Percentiles rank a stretch among this genome's conserved stretches.
These are phyloP conservation scores for Neofusicoccum sp. DNA, from an alignment of 2,329 filamentous ascomycete species.

Conservation along the genomic window DNA sequence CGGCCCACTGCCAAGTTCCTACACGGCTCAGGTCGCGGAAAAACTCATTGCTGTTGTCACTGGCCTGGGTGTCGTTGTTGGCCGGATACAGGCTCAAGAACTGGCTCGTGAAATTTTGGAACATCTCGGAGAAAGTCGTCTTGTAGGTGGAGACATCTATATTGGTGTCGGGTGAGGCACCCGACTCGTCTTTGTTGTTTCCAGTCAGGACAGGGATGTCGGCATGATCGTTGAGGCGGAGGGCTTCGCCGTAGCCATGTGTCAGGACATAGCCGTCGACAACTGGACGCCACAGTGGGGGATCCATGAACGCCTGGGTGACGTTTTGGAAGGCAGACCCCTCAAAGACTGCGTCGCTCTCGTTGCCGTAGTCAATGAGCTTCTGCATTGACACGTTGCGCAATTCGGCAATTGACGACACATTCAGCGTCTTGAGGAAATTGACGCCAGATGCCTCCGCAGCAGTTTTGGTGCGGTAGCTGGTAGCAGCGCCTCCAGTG, in stretches of 20 bases:
- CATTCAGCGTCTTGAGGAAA: not conserved
- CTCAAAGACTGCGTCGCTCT: not conserved
- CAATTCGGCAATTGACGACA: not conserved
- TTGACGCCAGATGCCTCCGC: slow-evolving; percentile 1
- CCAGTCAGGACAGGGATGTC: slow-evolving; percentile 61
- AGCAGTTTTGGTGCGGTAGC: not conserved
- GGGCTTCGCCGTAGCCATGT: slow-evolving; percentile 7
- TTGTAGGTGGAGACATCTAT: slow-evolving; percentile 35
- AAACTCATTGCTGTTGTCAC: slow-evolving; percentile 15
- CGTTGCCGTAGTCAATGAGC: not conserved
- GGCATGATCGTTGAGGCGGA: slow-evolving; percentile 30
- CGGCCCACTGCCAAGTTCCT: slow-evolving; percentile 30
- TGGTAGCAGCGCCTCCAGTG: not conserved
- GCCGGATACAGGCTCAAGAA: slow-evolving; percentile 5
- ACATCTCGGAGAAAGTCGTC: slow-evolving; percentile 20
- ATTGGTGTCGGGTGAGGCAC: slow-evolving; percentile 56
- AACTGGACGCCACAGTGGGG: not conserved
- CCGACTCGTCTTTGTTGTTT: slow-evolving; percentile 55
- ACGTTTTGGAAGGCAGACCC: slow-evolving; percentile 2
- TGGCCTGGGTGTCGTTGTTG: slow-evolving; percentile 22
- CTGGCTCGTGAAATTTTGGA: not conserved
- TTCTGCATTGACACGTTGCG: not conserved
- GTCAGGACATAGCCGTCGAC: slow-evolving; percentile 21
- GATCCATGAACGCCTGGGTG: slow-evolving; percentile 9
- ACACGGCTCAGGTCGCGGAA: slow-evolving; percentile 31